These are phyloP conservation scores for Colletotrichum incanum DNA, from an alignment of 2,329 filamentous ascomycete species.

Conservation along the genomic window DNA sequence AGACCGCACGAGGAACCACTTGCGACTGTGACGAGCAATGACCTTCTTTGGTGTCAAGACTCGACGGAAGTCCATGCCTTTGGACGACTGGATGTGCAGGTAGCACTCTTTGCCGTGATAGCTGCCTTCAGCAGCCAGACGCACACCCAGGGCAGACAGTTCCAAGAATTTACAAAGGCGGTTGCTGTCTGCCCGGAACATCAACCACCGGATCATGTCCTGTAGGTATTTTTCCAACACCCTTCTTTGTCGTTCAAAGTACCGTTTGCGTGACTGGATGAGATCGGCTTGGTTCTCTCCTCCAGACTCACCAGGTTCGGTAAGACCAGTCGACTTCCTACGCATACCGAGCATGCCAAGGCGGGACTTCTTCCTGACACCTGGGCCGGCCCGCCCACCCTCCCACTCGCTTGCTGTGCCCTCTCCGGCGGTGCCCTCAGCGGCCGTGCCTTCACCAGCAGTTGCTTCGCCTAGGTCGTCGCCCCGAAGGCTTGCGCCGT, in stretches of 20 bases:
- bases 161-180: slow-evolving; percentile 96
- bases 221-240: slow-evolving; percentile 92
- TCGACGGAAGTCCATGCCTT: slow-evolving; percentile 88
- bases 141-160: slow-evolving; percentile 92
- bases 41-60: slow-evolving; percentile 85
- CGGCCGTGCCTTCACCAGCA: slow-evolving; percentile 58
- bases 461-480: slow-evolving; percentile 60
- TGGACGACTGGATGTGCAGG: slow-evolving; percentile 91
- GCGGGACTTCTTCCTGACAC: slow-evolving; percentile 64
- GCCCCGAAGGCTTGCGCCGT: slow-evolving; percentile 56
- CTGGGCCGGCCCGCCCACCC: slow-evolving; percentile 42
- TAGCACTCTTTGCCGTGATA: slow-evolving; percentile 99
- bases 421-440: slow-evolving; percentile 70
- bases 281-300: slow-evolving; percentile 58
- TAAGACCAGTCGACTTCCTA: slow-evolving; percentile 67
- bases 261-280: slow-evolving; percentile 66
- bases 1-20: slow-evolving; percentile 98
- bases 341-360: slow-evolving; percentile 68
- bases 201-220: slow-evolving; percentile 95
- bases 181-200: slow-evolving; percentile 96
- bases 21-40: slow-evolving; percentile 87
- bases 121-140: slow-evolving; percentile 93
- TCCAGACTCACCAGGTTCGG: slow-evolving; percentile 62
- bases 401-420: slow-evolving; percentile 55
- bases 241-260: slow-evolving; percentile 86